These are phyloP conservation scores for Nakazawaea laoshanensis DNA, from an alignment of 805 yeast species.

Conservation along the genomic window DNA sequence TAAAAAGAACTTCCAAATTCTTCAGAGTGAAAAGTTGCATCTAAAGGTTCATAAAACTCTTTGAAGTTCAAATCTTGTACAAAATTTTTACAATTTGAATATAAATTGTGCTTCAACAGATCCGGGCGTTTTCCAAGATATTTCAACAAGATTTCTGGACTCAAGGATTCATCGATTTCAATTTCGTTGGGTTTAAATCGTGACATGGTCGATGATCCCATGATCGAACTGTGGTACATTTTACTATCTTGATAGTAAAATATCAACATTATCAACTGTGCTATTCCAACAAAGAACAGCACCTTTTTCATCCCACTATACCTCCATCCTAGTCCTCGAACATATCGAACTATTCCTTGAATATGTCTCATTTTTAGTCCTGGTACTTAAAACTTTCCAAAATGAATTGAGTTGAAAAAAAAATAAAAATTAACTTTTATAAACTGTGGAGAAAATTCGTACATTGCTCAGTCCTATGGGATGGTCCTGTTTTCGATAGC, in stretches of 20 bases:
- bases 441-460: too few species aligned
- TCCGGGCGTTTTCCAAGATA: constrained; percentile 1
- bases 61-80: constrained; percentile 4
- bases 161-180: neutral
- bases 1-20: neutral
- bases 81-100: constrained; percentile 4
- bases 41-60: neutral
- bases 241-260: neutral
- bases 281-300: neutral
- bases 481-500: too few species aligned
- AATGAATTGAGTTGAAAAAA: too few species aligned
- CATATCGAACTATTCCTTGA: too few species aligned
- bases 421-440: too few species aligned
- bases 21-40: constrained; percentile 4
- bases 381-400: too few species aligned
- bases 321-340: too few species aligned
- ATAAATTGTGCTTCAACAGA: constrained; percentile 6
- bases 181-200: constrained; percentile 1
- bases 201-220: constrained; percentile 4
- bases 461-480: too few species aligned
- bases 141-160: neutral
- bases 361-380: too few species aligned
- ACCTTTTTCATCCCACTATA: constrained; percentile 1
- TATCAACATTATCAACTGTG: neutral
- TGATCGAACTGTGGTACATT: neutral